phyloP scores from a whole-genome alignment of 306 rosid species.

The Psophocarpus tetragonolobus region DNA sequence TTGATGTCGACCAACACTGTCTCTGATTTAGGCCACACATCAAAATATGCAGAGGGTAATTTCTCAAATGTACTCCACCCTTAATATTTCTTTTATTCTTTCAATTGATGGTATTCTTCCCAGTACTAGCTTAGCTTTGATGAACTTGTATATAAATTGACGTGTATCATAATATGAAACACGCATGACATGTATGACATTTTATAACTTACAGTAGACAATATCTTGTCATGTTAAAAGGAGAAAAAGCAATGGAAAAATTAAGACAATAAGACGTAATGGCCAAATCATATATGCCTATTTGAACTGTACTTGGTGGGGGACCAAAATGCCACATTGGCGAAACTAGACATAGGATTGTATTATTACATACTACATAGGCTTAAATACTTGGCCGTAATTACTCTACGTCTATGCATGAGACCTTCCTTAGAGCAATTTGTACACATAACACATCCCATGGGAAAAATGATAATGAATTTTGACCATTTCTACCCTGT shows the following conservation, averaged over 20 bases:
- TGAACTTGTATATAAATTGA: neutral
- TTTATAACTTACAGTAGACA: neutral
- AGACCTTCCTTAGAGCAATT: neutral
- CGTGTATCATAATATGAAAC: neutral
- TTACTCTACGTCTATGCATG: neutral
- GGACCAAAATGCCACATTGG: neutral
- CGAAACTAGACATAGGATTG: neutral
- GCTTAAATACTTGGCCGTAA: neutral
- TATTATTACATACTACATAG: neutral
- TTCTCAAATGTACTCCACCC: constrained; percentile 16
- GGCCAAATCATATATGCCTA: neutral
- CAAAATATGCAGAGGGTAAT: constrained; percentile 22
- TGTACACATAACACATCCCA: neutral
- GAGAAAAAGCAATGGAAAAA: neutral
- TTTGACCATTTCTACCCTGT: neutral
- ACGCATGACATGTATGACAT: neutral
- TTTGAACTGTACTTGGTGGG: neutral
- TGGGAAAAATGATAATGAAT: neutral
- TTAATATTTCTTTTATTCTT: neutral
- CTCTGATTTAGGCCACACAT: constrained; percentile 28
- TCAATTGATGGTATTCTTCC: neutral
- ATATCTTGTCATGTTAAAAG: neutral
- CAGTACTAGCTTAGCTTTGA: neutral
- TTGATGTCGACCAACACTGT: constrained; percentile 28
- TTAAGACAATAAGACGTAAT: neutral